Percentiles rank a stretch among this genome's conserved stretches.
These are phyloP conservation scores for Fusarium vanettenii DNA, from an alignment of 2,329 filamentous ascomycete genomes.

Conservation along the genomic window DNA sequence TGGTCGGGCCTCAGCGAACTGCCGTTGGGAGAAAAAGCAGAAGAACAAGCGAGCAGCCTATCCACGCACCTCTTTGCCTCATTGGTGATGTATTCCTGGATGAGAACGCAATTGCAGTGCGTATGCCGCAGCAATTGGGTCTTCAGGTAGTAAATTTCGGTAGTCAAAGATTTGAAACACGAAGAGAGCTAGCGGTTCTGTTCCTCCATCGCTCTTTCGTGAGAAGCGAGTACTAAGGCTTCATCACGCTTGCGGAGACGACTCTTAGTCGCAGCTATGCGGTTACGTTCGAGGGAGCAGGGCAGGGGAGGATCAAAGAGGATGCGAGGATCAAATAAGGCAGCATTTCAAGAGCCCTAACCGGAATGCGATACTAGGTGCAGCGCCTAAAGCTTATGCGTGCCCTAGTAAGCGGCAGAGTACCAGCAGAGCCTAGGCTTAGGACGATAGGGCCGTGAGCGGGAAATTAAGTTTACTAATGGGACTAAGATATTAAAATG, in stretches of 20 bases:
- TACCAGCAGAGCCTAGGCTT: no score
- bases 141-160: constrained; percentile 46
- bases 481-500: no score
- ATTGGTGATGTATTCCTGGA: constrained; percentile 46
- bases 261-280: constrained; percentile 48
- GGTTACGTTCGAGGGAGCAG: constrained; percentile 47
- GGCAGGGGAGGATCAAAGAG: no score
- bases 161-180: constrained; percentile 39
- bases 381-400: no score
- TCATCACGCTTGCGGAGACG: constrained; percentile 46
- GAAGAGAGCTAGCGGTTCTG: constrained; percentile 44
- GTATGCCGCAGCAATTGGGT: constrained; percentile 45
- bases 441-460: no score
- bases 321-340: no score
- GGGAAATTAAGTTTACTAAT: no score
- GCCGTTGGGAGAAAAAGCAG: constrained; percentile 25
- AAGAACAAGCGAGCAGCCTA: constrained; percentile 27
- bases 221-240: constrained; percentile 42
- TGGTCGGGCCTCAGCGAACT: constrained; percentile 24
- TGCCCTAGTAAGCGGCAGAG: no score
- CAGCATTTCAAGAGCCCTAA: no score
- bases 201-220: constrained; percentile 45
- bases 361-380: no score
- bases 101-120: constrained; percentile 45
- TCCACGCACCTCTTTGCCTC: constrained; percentile 45